Evolutionary conservation across 371 early-diverging fungal species (phyloP).

Genomic region (Lichtheimia hyalospora): DNA sequence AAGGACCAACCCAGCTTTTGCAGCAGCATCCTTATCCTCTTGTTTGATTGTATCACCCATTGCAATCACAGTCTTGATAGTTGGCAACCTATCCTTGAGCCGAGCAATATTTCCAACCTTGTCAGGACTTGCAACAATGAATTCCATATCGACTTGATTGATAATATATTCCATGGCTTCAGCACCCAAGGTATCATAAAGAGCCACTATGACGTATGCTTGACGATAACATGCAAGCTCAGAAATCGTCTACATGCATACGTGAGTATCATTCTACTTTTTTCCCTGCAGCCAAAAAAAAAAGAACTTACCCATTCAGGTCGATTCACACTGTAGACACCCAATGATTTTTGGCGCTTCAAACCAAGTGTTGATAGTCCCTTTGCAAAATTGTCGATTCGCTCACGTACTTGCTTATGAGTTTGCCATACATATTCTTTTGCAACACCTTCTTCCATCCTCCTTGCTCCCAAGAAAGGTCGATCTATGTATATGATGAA

Average conservation of each 20-base stretch:
- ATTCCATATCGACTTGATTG: constrained; percentile 69
- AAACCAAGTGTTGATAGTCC: constrained; percentile 52
- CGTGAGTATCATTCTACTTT: not conserved
- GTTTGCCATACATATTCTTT: constrained; percentile 68
- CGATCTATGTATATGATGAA: constrained; percentile 15
- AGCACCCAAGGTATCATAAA: constrained; percentile 88
- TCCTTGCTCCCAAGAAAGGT: constrained; percentile 60
- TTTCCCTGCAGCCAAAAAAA: not conserved
- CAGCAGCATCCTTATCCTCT: constrained; percentile 28
- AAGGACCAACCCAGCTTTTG: constrained; percentile 42
- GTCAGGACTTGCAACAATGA: constrained; percentile 77
- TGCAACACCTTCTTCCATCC: constrained; percentile 51
- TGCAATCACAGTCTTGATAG: constrained; percentile 67
- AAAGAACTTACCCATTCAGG: constrained; percentile 80
- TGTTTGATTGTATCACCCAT: constrained; percentile 69
- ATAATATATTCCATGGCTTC: constrained; percentile 79
- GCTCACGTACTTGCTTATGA: constrained; percentile 48
- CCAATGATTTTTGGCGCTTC: constrained; percentile 50
- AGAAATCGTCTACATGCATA: constrained; percentile 57
- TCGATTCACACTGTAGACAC: constrained; percentile 85
- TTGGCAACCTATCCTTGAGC: constrained; percentile 52
- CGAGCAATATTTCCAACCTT: constrained; percentile 72
- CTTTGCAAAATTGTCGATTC: constrained; percentile 64
- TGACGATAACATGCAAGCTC: constrained; percentile 74
- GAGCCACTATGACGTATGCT: constrained; percentile 71